These are phyloP conservation scores for Arachnomyces sp. DNA, from an alignment of 2,329 filamentous ascomycete species.

Conservation along the genomic window DNA sequence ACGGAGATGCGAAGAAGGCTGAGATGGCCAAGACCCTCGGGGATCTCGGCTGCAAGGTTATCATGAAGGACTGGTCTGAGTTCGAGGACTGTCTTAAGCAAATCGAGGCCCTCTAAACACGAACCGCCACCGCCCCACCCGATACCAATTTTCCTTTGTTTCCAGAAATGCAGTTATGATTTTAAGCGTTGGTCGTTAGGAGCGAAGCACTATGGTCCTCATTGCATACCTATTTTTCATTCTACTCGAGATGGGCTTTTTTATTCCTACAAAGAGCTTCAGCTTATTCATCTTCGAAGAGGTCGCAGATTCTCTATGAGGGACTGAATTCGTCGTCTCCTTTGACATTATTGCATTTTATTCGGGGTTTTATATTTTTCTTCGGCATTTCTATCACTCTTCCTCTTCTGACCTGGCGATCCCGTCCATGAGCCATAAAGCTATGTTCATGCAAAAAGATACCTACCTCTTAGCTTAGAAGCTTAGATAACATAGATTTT, in stretches of 20 bases:
- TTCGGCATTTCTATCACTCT: no score
- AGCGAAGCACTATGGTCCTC: constrained; percentile 4
- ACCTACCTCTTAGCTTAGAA: no score
- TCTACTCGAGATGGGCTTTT: background rate
- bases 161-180: constrained; percentile 23
- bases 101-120: constrained; percentile 28
- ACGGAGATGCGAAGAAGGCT: constrained; percentile 49
- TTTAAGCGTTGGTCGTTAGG: constrained; percentile 24
- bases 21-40: constrained; percentile 58
- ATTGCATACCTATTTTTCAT: background rate
- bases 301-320: no score
- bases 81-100: constrained; percentile 37
- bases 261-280: no score
- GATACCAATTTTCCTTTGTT: background rate
- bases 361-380: no score
- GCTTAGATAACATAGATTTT: no score
- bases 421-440: no score
- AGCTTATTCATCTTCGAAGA: no score
- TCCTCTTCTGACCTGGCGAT: no score
- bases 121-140: background rate
- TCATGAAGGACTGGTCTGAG: constrained; percentile 49
- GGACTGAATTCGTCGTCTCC: no score
- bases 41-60: constrained; percentile 54
- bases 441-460: no score
- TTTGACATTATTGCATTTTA: no score